These are phyloP conservation scores for Papiliotrema laurentii DNA, from an alignment of 1,284 basidiomycete genomes.

Conservation along the genomic window DNA sequence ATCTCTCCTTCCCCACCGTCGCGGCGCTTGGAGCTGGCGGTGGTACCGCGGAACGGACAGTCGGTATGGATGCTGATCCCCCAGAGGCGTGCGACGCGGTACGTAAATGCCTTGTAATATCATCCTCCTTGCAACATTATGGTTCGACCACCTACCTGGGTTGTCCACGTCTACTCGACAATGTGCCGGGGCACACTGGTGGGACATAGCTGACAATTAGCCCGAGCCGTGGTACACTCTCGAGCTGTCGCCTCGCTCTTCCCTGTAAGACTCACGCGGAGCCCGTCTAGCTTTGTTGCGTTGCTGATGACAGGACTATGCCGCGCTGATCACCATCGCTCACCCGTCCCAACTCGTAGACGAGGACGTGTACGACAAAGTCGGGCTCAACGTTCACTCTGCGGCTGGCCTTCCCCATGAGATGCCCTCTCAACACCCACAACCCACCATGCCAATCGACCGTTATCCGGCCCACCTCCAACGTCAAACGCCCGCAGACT, in stretches of 20 bases:
- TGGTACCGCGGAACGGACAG: too few species aligned
- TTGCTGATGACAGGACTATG: constrained; percentile 16
- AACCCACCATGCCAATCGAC: background rate
- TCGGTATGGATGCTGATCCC: background rate
- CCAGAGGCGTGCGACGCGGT: constrained; percentile 12
- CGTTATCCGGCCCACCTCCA: background rate
- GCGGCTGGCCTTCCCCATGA: background rate
- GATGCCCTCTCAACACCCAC: background rate
- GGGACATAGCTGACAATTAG: constrained; percentile 4
- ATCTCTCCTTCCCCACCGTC: background rate
- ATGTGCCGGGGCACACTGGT: background rate
- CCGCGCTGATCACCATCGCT: constrained; percentile 20
- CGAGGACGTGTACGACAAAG: constrained; percentile 16
- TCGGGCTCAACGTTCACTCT: constrained; percentile 6
- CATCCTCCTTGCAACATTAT: background rate
- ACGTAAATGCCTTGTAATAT: background rate
- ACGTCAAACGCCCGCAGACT: background rate
- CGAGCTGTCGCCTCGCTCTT: constrained; percentile 25
- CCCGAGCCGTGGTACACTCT: constrained; percentile 25
- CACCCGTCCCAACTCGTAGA: constrained; percentile 15
- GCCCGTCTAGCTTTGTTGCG: background rate
- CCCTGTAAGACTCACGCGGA: constrained; percentile 12
- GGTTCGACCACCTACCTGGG: background rate
- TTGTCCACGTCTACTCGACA: background rate
- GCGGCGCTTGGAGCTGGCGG: too few species aligned